Conservation (phyloP, 176 grass and related monocot species). For the Chrysopogon serrulatus region DNA sequence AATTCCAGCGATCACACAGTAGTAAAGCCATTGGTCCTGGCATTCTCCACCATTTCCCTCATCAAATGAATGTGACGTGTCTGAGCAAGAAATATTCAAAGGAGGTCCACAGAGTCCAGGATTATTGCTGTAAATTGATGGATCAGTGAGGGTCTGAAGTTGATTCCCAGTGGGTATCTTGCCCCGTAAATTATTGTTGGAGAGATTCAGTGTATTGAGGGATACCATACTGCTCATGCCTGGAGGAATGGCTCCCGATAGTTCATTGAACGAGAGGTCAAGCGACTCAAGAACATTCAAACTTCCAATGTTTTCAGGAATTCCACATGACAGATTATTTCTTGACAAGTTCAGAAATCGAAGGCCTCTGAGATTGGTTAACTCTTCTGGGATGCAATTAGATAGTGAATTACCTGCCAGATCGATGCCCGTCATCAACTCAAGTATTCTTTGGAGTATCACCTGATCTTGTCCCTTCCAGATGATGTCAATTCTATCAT, state of each 20-base stretch:
- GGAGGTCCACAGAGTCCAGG: constrained; percentile 52
- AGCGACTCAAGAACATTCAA: too few species aligned
- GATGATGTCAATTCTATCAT: constrained; percentile 52
- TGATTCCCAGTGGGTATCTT: constrained; percentile 51
- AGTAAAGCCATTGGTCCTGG: constrained; percentile 31
- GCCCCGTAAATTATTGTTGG: constrained; percentile 47
- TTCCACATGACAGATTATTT: constrained; percentile 38
- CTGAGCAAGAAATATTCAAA: constrained; percentile 27
- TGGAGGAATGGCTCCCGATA: constrained; percentile 32
- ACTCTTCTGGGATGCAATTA: constrained; percentile 34
- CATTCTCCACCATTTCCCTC: background rate
- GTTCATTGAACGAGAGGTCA: constrained; percentile 45
- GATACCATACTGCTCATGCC: constrained; percentile 9
- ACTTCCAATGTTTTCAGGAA: constrained; percentile 44
- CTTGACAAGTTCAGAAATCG: constrained; percentile 55
- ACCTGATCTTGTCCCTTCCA: constrained; percentile 49
- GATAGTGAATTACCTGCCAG: constrained; percentile 47
- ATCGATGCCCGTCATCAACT: constrained; percentile 52
- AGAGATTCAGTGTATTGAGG: constrained; percentile 42
- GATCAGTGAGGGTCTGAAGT: constrained; percentile 50
- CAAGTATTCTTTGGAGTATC: constrained; percentile 37
- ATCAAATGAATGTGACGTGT: background rate
- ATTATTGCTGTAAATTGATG: constrained; percentile 44
- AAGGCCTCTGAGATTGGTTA: constrained; percentile 37
- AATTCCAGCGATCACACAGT: constrained; percentile 35